Percentiles rank a stretch among this genome's conserved stretches.
Conservation (phyloP, 768 basidiomycete genomes). For the Pulveroboletus ravenelii region DNA sequence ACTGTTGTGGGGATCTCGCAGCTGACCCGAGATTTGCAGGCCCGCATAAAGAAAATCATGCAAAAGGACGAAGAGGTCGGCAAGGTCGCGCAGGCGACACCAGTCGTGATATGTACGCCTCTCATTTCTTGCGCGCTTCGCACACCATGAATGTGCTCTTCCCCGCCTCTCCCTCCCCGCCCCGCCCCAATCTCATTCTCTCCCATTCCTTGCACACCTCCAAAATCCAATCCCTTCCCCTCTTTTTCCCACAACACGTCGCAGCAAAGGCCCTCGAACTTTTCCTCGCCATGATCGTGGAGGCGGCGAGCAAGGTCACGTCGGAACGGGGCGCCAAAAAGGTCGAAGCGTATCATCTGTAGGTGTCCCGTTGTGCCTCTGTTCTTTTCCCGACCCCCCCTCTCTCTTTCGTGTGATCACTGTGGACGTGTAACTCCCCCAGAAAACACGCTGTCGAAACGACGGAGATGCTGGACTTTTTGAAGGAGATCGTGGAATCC, state of each 20-base stretch:
- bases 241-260: not conserved
- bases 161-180: not conserved
- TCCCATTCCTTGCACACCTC: too few relatives aligned
- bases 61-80: constrained; percentile 99
- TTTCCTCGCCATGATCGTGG: constrained; percentile 80
- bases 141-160: constrained; percentile 8
- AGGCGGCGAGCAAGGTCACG: constrained; percentile 79
- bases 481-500: constrained; percentile 83
- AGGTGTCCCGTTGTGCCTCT: constrained; percentile 31
- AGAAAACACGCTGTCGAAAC: constrained; percentile 92
- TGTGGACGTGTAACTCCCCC: constrained; percentile 1
- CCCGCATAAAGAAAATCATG: constrained; percentile 99
- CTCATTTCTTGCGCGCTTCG: constrained; percentile 8
- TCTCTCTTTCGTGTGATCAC: not conserved
- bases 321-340: constrained; percentile 75
- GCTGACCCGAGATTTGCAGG: constrained; percentile 43
- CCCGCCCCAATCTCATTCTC: not conserved
- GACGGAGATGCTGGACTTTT: constrained; percentile 87
- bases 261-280: constrained; percentile 94
- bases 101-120: constrained; percentile 89
- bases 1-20: not conserved
- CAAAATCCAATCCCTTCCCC: not conserved
- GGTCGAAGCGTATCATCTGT: constrained; percentile 93
- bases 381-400: not conserved
- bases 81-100: constrained; percentile 95